Percentiles rank a stretch among this genome's conserved stretches.
These are phyloP conservation scores for Cudoniella acicularis DNA, from an alignment of 495 filamentous ascomycete species.

Conservation along the genomic window DNA sequence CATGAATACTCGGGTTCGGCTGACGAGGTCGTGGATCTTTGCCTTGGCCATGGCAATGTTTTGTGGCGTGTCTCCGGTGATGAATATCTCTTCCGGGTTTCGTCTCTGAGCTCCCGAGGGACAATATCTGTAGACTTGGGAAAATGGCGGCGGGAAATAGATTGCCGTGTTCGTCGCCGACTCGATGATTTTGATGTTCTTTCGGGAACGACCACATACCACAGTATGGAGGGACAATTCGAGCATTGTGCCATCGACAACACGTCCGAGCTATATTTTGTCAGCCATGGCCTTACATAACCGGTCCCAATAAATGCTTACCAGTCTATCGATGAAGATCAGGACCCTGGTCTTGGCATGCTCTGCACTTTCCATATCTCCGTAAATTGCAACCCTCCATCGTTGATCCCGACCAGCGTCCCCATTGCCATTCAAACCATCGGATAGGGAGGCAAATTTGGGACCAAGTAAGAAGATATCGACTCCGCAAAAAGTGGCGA, in stretches of 20 bases:
- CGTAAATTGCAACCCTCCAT: slow-evolving; percentile 88
- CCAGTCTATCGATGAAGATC: slow-evolving; percentile 96
- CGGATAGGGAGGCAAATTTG: slow-evolving; percentile 55
- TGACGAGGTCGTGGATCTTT: slow-evolving; percentile 77
- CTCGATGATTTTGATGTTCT: slow-evolving; percentile 96
- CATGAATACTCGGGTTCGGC: slow-evolving; percentile 74
- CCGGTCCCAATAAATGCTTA: slow-evolving; percentile 43
- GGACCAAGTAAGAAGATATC: slow-evolving; percentile 93
- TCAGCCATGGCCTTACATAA: slow-evolving; percentile 3
- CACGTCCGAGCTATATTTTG: slow-evolving; percentile 68
- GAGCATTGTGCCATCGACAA: slow-evolving; percentile 76
- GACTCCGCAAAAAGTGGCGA: slow-evolving; percentile 82
- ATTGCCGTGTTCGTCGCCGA: slow-evolving; percentile 91
- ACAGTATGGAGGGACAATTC: slow-evolving; percentile 86
- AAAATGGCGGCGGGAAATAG: slow-evolving; percentile 94
- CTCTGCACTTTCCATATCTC: slow-evolving; percentile 90
- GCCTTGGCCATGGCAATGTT: slow-evolving; percentile 83
- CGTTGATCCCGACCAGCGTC: slow-evolving; percentile 68
- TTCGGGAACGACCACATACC: slow-evolving; percentile 84
- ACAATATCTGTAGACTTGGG: slow-evolving; percentile 80
- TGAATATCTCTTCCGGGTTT: slow-evolving; percentile 85
- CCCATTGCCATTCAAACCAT: slow-evolving; percentile 60
- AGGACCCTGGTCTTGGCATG: slow-evolving; percentile 94
- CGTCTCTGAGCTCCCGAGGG: slow-evolving; percentile 74
- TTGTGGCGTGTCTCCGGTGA: slow-evolving; percentile 79